These are phyloP conservation scores for Peribolospora baueri DNA, from an alignment of 768 basidiomycete species.

Conservation along the genomic window DNA sequence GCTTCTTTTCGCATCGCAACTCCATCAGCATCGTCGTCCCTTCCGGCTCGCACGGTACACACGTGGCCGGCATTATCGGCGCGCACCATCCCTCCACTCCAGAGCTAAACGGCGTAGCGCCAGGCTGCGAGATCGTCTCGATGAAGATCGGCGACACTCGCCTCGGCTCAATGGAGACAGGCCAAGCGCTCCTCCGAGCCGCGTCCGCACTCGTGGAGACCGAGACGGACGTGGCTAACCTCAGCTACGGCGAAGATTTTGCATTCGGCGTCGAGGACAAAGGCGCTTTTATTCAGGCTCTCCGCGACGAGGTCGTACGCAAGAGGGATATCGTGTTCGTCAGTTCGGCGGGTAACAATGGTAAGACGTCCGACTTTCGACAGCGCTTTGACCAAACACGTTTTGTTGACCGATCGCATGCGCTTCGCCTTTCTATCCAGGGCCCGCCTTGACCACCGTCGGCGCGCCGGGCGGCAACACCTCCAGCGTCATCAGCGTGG, in stretches of 20 bases:
- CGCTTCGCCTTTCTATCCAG: neutral
- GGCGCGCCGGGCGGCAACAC: slow-evolving; percentile 2
- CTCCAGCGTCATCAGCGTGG: slow-evolving; percentile 2
- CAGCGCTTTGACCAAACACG: neutral
- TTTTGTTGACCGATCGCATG: neutral
- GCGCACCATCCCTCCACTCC: slow-evolving; percentile 1
- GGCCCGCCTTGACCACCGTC: slow-evolving; percentile 5
- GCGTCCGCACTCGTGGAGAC: neutral
- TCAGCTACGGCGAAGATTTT: slow-evolving; percentile 6
- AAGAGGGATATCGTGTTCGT: slow-evolving; percentile 7
- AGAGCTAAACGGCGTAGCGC: slow-evolving; percentile 6
- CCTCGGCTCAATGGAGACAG: slow-evolving; percentile 1
- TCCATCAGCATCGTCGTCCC: neutral
- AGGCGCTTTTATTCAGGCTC: slow-evolving; percentile 1
- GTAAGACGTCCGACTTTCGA: neutral
- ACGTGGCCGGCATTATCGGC: slow-evolving; percentile 5
- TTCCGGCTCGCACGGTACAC: slow-evolving; percentile 4
- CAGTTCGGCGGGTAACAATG: slow-evolving; percentile 1
- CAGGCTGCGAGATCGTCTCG: slow-evolving; percentile 6
- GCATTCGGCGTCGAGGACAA: neutral
- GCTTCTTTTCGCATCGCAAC: neutral
- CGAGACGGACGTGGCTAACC: slow-evolving; percentile 5
- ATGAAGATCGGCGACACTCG: slow-evolving; percentile 7
- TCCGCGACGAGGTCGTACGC: slow-evolving; percentile 6
- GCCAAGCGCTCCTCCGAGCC: slow-evolving; percentile 5